Conservation (phyloP, 441 rosid genomes). For the Syzygium malaccense region DNA sequence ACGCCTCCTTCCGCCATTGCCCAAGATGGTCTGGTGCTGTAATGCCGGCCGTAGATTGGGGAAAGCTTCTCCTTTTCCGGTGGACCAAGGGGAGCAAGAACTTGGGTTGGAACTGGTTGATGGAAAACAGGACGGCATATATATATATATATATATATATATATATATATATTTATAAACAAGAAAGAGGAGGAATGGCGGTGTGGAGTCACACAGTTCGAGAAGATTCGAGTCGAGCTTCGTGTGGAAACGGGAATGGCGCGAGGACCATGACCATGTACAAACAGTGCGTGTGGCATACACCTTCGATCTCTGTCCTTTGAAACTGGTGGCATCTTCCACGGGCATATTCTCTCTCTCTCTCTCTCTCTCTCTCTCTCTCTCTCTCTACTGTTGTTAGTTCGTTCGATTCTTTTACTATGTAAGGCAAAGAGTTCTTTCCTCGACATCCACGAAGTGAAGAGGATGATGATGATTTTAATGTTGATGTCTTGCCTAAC, state of each 20-base stretch:
- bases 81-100: not conserved
- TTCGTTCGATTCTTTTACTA: not conserved
- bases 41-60: not conserved
- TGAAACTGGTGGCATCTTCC: not conserved
- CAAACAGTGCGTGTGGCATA: not conserved
- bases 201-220: not conserved
- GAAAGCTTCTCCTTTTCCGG: not conserved
- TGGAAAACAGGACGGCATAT: not conserved
- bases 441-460: not conserved
- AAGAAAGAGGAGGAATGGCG: not conserved
- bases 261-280: not conserved
- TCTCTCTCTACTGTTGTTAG: not conserved
- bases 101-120: not conserved
- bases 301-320: not conserved
- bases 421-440: not conserved
- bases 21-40: not conserved
- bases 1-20: slow-evolving; percentile 67
- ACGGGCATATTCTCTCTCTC: not conserved
- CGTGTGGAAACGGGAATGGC: not conserved
- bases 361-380: not conserved
- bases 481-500: not conserved
- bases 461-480: not conserved
- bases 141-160: not conserved
- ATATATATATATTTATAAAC: not conserved
- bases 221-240: not conserved